A percentile compares a stretch with the other conserved stretches of the same genome.
phyloP scores from a whole-genome alignment of 148 eudicot genomes.

The Chenopodium berlandieri region DNA sequence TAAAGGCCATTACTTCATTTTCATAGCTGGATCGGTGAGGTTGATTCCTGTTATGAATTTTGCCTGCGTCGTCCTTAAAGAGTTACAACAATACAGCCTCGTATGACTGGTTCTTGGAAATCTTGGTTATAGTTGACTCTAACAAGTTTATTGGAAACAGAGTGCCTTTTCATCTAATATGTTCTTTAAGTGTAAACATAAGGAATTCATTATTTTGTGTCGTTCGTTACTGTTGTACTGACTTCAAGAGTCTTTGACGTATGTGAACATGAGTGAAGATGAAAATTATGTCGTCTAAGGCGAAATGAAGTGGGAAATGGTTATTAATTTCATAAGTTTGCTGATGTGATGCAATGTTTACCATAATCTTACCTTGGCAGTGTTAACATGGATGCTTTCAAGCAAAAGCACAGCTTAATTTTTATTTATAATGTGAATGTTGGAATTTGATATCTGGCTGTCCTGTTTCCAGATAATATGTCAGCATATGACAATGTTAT shows the following conservation, averaged over 20 bases:
- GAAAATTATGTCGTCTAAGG: neutral
- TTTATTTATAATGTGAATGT: neutral
- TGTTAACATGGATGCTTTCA: neutral
- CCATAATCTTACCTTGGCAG: neutral
- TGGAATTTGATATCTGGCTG: conserved; percentile 12
- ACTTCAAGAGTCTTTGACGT: neutral
- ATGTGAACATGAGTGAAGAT: neutral
- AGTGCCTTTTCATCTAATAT: too few species aligned
- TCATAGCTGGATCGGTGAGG: too few species aligned
- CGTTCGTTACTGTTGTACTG: neutral
- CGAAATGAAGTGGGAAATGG: too few species aligned
- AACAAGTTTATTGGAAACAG: too few species aligned
- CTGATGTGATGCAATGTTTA: neutral
- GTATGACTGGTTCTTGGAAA: too few species aligned
- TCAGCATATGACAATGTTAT: conserved; percentile 78
- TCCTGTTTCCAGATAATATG: conserved; percentile 41
- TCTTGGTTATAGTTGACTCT: too few species aligned
- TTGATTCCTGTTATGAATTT: too few species aligned
- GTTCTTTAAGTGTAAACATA: too few species aligned
- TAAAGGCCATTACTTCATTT: neutral
- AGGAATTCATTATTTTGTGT: neutral
- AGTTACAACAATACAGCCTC: neutral
- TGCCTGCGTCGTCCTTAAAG: too few species aligned
- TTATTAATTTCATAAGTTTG: neutral
- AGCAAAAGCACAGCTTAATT: neutral